phyloP scores from a whole-genome alignment of 2,329 filamentous ascomycete genomes.

The Phoma herbarum region DNA sequence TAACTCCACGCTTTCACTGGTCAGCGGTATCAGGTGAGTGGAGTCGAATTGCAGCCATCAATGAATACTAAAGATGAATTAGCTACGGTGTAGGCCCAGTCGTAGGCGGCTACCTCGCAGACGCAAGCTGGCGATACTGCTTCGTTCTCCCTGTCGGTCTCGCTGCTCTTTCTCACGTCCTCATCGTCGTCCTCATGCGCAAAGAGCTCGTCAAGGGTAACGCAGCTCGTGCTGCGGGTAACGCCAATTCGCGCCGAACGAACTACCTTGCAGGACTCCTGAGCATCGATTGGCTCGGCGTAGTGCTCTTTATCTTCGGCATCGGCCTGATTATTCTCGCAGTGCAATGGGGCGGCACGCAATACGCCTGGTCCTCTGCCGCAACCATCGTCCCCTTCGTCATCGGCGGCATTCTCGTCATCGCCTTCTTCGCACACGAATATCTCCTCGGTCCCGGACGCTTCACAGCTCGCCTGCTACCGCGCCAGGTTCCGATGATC shows the following conservation, averaged over 20 bases:
- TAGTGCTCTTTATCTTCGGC: slow-evolving; percentile 47
- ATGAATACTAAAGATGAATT: background rate
- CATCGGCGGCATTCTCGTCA: slow-evolving; percentile 58
- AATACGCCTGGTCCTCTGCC: slow-evolving; percentile 64
- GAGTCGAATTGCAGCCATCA: too few relatives aligned
- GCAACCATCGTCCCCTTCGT: slow-evolving; percentile 65
- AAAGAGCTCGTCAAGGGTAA: slow-evolving; percentile 65
- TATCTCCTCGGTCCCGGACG: slow-evolving; percentile 63
- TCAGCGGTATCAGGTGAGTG: slow-evolving; percentile 61
- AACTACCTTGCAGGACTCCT: slow-evolving; percentile 43
- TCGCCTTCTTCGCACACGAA: slow-evolving; percentile 62
- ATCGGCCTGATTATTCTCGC: slow-evolving; percentile 50
- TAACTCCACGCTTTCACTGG: slow-evolving; percentile 69
- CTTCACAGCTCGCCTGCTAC: slow-evolving; percentile 58
- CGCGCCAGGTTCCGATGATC: slow-evolving; percentile 69
- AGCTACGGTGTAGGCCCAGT: slow-evolving; percentile 69
- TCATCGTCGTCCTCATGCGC: slow-evolving; percentile 66
- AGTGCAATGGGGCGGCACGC: slow-evolving; percentile 64
- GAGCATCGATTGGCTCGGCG: slow-evolving; percentile 58
- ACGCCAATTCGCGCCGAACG: slow-evolving; percentile 42
- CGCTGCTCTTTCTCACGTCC: slow-evolving; percentile 58
- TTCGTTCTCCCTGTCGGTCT: slow-evolving; percentile 62
- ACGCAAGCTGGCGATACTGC: slow-evolving; percentile 70
- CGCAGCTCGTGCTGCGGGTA: slow-evolving; percentile 45
- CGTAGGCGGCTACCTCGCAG: slow-evolving; percentile 66